A percentile compares a stretch with the other conserved stretches of the same genome.
Conservation (phyloP, 257 asterid genomes). For the Solanum microdontum region DNA sequence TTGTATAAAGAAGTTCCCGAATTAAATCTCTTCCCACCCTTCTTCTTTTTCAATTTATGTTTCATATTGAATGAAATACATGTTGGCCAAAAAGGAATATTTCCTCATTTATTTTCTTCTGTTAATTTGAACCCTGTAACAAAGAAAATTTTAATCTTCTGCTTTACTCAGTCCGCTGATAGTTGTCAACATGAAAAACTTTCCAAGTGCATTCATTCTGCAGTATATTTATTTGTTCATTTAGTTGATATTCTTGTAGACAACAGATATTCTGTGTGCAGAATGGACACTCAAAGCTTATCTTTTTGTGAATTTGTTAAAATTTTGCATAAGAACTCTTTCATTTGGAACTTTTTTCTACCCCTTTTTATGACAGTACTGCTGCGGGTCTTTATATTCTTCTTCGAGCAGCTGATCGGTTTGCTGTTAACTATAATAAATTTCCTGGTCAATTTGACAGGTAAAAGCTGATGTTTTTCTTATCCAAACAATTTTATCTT, state of each 20-base stretch:
- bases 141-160: not conserved
- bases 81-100: not conserved
- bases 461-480: slow-evolving; percentile 24
- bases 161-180: not conserved
- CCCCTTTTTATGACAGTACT: slow-evolving; percentile 34
- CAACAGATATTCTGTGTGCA: not conserved
- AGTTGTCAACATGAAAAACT: not conserved
- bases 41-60: not conserved
- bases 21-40: not conserved
- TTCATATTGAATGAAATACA: not conserved
- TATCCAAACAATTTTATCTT: not conserved
- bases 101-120: not conserved
- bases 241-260: not conserved
- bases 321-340: not conserved
- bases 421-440: slow-evolving; percentile 65
- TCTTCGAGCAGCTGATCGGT: slow-evolving; percentile 87
- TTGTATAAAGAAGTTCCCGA: not conserved
- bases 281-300: not conserved
- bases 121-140: not conserved
- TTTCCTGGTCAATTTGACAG: slow-evolving; percentile 94
- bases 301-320: not conserved
- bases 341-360: slow-evolving; percentile 1
- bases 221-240: not conserved
- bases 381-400: slow-evolving; percentile 84
- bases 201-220: not conserved